Evolutionary conservation across 192 early-diverging fungal genomes (phyloP).

Genomic region (Umbelopsis sp.): DNA sequence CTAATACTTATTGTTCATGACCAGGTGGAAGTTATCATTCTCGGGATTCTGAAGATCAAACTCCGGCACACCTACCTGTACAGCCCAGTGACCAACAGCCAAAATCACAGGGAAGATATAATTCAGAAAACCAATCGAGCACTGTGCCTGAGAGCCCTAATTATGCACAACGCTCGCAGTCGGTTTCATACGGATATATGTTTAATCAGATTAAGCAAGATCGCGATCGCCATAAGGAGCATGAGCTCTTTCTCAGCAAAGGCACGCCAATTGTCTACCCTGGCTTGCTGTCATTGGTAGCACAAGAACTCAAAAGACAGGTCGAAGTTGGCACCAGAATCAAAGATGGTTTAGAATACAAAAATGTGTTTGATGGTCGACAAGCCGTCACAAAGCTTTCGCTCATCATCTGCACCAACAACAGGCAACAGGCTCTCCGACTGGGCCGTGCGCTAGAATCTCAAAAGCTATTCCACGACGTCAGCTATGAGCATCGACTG

Average conservation of each 20-base stretch:
- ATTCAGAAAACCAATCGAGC: background rate
- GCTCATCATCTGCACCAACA: constrained; percentile 77
- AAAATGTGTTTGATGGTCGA: constrained; percentile 82
- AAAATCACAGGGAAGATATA: background rate
- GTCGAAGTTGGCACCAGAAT: constrained; percentile 63
- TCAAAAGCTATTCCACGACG: constrained; percentile 93
- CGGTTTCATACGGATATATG: constrained; percentile 24
- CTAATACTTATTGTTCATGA: background rate
- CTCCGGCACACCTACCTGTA: background rate
- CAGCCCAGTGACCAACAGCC: constrained; percentile 3
- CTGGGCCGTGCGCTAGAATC: constrained; percentile 88
- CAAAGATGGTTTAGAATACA: constrained; percentile 83
- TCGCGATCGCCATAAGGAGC: constrained; percentile 7
- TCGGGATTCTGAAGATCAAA: constrained; percentile 10
- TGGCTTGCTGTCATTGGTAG: constrained; percentile 72
- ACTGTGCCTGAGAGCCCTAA: background rate
- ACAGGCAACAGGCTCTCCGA: constrained; percentile 86
- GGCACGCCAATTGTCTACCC: constrained; percentile 64
- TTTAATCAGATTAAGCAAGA: constrained; percentile 5
- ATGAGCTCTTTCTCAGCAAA: constrained; percentile 17
- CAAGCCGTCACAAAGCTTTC: constrained; percentile 88
- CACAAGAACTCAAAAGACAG: constrained; percentile 61
- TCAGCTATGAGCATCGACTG: constrained; percentile 82
- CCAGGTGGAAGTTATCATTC: background rate
- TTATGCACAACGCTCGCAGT: constrained; percentile 23